Percentiles rank a stretch among this genome's conserved stretches.
phyloP scores from a whole-genome alignment of 129 eudicot species.

The Flaveria brownii region DNA sequence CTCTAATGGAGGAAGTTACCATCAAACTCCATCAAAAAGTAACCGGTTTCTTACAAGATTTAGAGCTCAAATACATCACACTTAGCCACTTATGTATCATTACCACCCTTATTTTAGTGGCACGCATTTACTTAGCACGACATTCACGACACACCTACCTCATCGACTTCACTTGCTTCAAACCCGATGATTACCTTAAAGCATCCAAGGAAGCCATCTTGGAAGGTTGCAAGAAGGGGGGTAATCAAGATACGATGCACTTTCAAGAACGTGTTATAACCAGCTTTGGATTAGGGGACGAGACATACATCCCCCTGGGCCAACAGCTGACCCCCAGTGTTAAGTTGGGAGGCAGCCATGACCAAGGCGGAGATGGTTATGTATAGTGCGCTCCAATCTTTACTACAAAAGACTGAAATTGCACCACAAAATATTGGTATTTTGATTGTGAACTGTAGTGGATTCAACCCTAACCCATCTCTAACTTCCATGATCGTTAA shows the following conservation, averaged over 20 bases:
- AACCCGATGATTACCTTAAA: slow-evolving; percentile 13
- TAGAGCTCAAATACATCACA: slow-evolving; percentile 16
- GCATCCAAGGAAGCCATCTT: slow-evolving; percentile 1
- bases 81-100: not conserved
- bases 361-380: slow-evolving; percentile 5
- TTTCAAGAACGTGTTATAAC: slow-evolving; percentile 16
- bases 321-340: not conserved
- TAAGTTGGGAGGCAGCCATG: not conserved
- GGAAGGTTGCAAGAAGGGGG: not conserved
- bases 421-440: slow-evolving; percentile 15
- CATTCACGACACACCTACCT: slow-evolving; percentile 14
- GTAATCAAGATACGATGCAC: slow-evolving; percentile 10
- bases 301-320: slow-evolving; percentile 9
- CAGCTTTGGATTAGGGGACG: not conserved
- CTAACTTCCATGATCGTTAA: slow-evolving; percentile 14
- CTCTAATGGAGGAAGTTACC: not conserved
- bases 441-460: slow-evolving; percentile 13
- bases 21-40: slow-evolving; percentile 19
- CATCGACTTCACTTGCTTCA: slow-evolving; percentile 24
- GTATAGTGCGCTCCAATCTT: slow-evolving; percentile 12
- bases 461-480: slow-evolving; percentile 15
- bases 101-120: not conserved
- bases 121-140: not conserved
- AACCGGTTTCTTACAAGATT: slow-evolving; percentile 10
- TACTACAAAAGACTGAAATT: slow-evolving; percentile 5